Evolutionary conservation across 1,284 basidiomycete genomes (phyloP).

Genomic region (Leccinum holopus): DNA sequence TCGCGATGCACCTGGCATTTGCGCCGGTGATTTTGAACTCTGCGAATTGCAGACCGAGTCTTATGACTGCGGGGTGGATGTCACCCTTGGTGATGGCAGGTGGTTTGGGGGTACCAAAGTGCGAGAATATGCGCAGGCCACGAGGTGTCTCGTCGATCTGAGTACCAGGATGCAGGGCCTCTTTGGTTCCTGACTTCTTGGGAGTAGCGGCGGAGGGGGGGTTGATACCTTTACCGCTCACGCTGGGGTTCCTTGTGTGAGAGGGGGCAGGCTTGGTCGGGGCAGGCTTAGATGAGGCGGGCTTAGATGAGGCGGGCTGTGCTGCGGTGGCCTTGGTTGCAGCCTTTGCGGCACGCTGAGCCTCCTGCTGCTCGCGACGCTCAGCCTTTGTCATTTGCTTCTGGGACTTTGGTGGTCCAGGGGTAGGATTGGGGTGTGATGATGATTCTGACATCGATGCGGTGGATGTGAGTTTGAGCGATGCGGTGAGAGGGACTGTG

Average conservation of each 20-base stretch:
- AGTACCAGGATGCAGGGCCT: slow-evolving; percentile 11
- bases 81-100: slow-evolving; percentile 66
- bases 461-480: slow-evolving; percentile 22
- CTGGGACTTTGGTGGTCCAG: slow-evolving; percentile 40
- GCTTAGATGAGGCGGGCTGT: slow-evolving; percentile 7
- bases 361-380: slow-evolving; percentile 75
- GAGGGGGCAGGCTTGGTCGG: slow-evolving; percentile 22
- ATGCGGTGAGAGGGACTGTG: slow-evolving; percentile 12
- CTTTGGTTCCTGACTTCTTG: slow-evolving; percentile 28
- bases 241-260: slow-evolving; percentile 19
- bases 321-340: slow-evolving; percentile 24
- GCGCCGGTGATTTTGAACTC: slow-evolving; percentile 86
- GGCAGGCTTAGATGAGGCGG: slow-evolving; percentile 22
- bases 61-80: slow-evolving; percentile 78
- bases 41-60: slow-evolving; percentile 79
- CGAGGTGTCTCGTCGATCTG: slow-evolving; percentile 42
- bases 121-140: slow-evolving; percentile 75
- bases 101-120: slow-evolving; percentile 74
- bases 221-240: slow-evolving; percentile 19
- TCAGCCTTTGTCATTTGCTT: slow-evolving; percentile 79
- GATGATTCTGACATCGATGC: neutral
- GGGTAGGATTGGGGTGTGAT: slow-evolving; percentile 5
- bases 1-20: slow-evolving; percentile 89
- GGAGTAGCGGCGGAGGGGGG: slow-evolving; percentile 14
- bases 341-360: slow-evolving; percentile 74